Evolutionary conservation across 768 basidiomycete genomes (phyloP), one percentile per base, ranked within the genome.

Genomic region (Rhizopogon rudus): DNA sequence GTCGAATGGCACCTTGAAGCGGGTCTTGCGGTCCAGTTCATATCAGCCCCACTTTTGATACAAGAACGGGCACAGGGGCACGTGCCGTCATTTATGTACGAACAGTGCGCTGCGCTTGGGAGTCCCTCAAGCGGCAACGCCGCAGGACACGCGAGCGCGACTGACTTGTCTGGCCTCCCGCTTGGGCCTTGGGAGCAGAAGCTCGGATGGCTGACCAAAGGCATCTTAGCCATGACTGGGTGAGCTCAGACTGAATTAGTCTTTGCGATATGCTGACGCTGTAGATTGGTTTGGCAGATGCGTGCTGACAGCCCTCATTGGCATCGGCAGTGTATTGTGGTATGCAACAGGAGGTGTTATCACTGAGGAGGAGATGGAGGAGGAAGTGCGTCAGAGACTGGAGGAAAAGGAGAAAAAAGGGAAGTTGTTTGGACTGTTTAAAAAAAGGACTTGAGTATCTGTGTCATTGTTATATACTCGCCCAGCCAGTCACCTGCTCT

Each of bases 1-100:
- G 88, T 89, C 60, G 88, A 91, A 66, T 93, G 91, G 90, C 91
- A 94, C 69, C 72, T 93, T 5, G 80, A 89, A 71, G 75, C 77
- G 52, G 96, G 96, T 8, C 83, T 99, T 33, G 95, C 93, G 0
- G 79, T 90, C 40, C 83, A 88, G 61, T 79, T 99, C 64, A 75
- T 98, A 70, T 87, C 89, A 63, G 92, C 94, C 6, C 92, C 93
- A 0, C 71, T 86, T 6, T 62, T 79, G 46, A 80, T 82, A 3
- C 93, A 96, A 66, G 67, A 82, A 59, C 73, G 75, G 16, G 60
- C 65, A 7, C 69, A 69, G 44, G 66, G 60, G 17, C 70, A 55
- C 14, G 66, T 87, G 28, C 93, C 93, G 0, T 75, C 81, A 10
- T 68, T 60, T 39, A 59, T 96, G 62, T 73, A 72, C 52, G 84